Evolutionary conservation across 1,284 basidiomycete genomes (phyloP).

Genomic region (Trichosporon coremiiforme): DNA sequence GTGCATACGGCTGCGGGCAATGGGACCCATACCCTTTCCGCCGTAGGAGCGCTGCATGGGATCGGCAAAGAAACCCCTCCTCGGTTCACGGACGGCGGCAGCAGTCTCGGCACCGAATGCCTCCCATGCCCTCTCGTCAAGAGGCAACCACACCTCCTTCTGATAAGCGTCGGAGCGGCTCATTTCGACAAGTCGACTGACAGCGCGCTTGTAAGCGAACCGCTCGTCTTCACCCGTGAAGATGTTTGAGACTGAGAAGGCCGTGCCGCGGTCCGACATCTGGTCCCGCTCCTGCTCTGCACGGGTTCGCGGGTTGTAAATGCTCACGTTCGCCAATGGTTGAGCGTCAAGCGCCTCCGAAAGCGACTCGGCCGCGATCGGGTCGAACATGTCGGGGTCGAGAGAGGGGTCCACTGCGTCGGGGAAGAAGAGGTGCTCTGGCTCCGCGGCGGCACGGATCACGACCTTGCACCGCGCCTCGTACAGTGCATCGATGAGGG

Average conservation of each 20-base stretch:
- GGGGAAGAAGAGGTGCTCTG: conserved; percentile 66
- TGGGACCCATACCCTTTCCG: conserved; percentile 7
- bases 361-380: conserved; percentile 65
- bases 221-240: conserved; percentile 71
- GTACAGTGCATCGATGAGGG: conserved; percentile 69
- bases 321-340: conserved; percentile 65
- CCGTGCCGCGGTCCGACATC: conserved; percentile 54
- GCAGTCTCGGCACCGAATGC: conserved; percentile 12
- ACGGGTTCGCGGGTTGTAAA: conserved; percentile 58
- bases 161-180: conserved; percentile 61
- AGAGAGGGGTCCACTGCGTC: conserved; percentile 54
- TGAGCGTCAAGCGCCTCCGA: conserved; percentile 63
- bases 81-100: background rate
- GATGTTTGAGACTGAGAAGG: conserved; percentile 61
- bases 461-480: conserved; percentile 55
- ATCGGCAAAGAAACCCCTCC: background rate
- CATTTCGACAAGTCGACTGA: conserved; percentile 70
- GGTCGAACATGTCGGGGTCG: conserved; percentile 45
- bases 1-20: conserved; percentile 3
- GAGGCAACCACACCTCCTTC: conserved; percentile 53
- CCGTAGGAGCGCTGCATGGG: conserved; percentile 1
- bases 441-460: conserved; percentile 59
- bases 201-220: conserved; percentile 67
- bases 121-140: conserved; percentile 57
- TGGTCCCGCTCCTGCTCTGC: conserved; percentile 42